Evolutionary conservation across 2,329 filamentous ascomycete species (phyloP).

Genomic region (Aspergillus sp.): DNA sequence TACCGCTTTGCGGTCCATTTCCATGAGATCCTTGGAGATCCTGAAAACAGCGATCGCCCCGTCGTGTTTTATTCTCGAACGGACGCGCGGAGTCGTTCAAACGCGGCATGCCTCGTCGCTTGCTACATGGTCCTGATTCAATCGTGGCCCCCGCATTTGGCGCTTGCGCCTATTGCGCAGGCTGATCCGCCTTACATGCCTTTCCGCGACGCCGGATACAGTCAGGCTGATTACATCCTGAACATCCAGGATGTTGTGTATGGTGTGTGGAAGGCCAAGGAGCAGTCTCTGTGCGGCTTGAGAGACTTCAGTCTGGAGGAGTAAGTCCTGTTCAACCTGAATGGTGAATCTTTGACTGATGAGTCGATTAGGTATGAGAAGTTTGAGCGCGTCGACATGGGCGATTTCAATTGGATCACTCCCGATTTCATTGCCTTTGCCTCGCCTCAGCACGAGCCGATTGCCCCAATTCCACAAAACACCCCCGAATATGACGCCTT

Average conservation of each 20-base stretch:
- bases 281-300: constrained; percentile 84
- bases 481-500: constrained; percentile 72
- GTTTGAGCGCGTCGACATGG: constrained; percentile 93
- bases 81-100: constrained; percentile 82
- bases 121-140: constrained; percentile 99
- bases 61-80: constrained; percentile 96
- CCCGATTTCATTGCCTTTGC: constrained; percentile 95
- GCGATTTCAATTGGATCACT: constrained; percentile 99
- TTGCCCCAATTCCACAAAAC: constrained; percentile 66
- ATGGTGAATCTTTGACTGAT: constrained; percentile 11
- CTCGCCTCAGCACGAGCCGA: constrained; percentile 81
- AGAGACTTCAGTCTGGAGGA: constrained; percentile 95
- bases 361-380: constrained; percentile 70
- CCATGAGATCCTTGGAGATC: constrained; percentile 89
- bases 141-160: constrained; percentile 93
- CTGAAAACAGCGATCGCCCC: constrained; percentile 81
- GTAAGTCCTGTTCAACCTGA: constrained; percentile 41
- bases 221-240: constrained; percentile 93
- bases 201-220: constrained; percentile 97
- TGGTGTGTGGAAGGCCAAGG: constrained; percentile 97
- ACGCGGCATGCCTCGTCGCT: constrained; percentile 89
- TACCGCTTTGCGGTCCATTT: constrained; percentile 96
- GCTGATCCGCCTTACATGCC: constrained; percentile 98
- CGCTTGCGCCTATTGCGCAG: constrained; percentile 91
- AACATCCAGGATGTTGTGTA: constrained; percentile 98